A percentile compares a stretch with the other conserved stretches of the same genome.
phyloP scores from a whole-genome alignment of 2,329 filamentous ascomycete genomes.

The Metarhizium robertsii region DNA sequence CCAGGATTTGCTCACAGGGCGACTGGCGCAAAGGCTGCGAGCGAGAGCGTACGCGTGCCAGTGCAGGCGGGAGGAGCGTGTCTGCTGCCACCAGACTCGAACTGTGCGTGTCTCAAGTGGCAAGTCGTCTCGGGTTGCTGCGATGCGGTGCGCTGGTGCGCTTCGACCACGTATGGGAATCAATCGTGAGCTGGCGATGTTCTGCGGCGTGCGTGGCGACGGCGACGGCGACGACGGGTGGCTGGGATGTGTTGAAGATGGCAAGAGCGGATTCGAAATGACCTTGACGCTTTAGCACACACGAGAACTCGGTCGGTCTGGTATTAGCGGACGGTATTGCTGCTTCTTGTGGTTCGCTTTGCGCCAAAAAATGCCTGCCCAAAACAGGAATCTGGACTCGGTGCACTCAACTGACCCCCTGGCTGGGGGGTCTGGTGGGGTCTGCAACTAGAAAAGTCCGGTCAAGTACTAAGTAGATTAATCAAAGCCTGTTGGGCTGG shows the following conservation, averaged over 20 bases:
- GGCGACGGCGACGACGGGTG: neutral
- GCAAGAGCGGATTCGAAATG: neutral
- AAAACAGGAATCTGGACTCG: no score
- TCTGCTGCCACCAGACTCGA: neutral
- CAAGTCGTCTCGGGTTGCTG: neutral
- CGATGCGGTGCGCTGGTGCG: neutral
- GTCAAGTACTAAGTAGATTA: no score
- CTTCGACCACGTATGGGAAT: neutral
- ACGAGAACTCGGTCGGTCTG: neutral
- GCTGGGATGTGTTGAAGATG: neutral
- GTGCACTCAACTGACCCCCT: no score
- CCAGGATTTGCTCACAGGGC: neutral
- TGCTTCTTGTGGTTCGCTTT: no score
- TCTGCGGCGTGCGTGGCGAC: neutral
- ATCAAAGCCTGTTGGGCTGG: no score
- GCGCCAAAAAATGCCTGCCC: no score
- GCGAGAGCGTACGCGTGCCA: neutral
- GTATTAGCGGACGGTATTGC: no score
- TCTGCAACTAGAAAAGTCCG: no score
- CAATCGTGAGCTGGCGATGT: neutral
- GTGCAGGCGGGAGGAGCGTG: neutral
- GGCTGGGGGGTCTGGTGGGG: no score
- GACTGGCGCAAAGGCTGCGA: neutral
- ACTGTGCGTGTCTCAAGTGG: constrained; percentile 2
- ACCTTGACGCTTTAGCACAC: neutral